A percentile compares a stretch with the other conserved stretches of the same genome.
Conservation (phyloP, 495 filamentous ascomycete species). For the Pyrenula massariospora region DNA sequence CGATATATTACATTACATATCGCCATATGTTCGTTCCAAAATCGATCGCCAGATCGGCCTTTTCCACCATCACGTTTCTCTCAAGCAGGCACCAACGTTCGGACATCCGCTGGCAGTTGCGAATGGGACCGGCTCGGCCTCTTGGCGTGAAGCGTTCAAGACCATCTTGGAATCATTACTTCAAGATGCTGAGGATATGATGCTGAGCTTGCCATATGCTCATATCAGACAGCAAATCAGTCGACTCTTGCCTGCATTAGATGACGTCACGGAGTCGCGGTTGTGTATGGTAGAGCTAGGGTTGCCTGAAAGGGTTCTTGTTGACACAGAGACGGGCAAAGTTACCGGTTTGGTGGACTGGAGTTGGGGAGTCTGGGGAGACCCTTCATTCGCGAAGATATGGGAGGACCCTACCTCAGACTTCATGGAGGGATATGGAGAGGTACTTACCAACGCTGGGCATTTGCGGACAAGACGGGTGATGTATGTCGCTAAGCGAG, state of each 20-base stretch:
- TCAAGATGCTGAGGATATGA: constrained; percentile 59
- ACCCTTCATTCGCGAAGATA: constrained; percentile 32
- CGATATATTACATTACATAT: constrained; percentile 26
- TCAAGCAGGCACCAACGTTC: constrained; percentile 33
- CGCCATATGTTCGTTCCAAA: constrained; percentile 19
- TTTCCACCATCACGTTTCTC: constrained; percentile 19
- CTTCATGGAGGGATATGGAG: constrained; percentile 27
- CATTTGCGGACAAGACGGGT: constrained; percentile 14
- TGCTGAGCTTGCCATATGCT: constrained; percentile 54
- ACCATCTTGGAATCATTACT: constrained; percentile 49
- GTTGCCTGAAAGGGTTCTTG: constrained; percentile 42
- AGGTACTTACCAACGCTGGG: constrained; percentile 11
- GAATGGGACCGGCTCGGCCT: constrained; percentile 29
- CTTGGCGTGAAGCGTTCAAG: constrained; percentile 52
- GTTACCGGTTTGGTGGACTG: constrained; percentile 34
- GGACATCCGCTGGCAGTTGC: constrained; percentile 38
- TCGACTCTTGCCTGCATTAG: constrained; percentile 35
- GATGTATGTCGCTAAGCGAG: neutral
- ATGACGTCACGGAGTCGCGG: constrained; percentile 41
- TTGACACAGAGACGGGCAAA: constrained; percentile 36
- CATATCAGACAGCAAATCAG: constrained; percentile 42
- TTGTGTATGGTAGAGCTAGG: constrained; percentile 47
- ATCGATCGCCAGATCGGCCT: constrained; percentile 31
- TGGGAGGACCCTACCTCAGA: constrained; percentile 23
- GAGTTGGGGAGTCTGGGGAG: constrained; percentile 36